Base-by-base conservation (phyloP, 768 basidiomycete species). In the Paxillus ammoniavirescens region DNA sequence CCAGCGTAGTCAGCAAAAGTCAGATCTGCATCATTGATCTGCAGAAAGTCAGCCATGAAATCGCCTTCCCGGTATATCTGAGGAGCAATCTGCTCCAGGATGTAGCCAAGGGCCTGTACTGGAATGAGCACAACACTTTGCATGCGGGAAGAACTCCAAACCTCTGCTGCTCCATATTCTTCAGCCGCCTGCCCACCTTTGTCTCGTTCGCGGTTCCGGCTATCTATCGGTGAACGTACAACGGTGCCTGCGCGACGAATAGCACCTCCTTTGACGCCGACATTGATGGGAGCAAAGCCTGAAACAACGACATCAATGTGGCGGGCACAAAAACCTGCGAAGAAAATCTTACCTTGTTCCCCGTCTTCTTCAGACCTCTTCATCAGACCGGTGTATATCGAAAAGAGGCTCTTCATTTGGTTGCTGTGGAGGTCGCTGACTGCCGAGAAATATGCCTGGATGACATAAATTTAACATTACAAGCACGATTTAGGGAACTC, bases 1-100 rank as follows among this genome's bases (percentile, higher is more conserved):
- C 85, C 84, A 83, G 93, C 91, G 61, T 96, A 93, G 72, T 98
- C 96, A 13, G 96, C 96, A 69, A 93, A 98, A 1, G 96, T 97
- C 13, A 93, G 78, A 15, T 84, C 84, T 18, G 84, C 81, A 56
- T 95, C 89, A 57, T 93, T 92, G 66, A 97, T 89, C 65, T 94
- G 93, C 45, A 98, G 74, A 71, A 98, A 98, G 62, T 94, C 90
- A 8, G 87, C 82, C 56, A 97, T 84, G 71, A 97, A 98, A 31
- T 86, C 86, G 61, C 89, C 85, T 72, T 98, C 95, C 10, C 80
- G 81, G 55, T 87, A 84, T n/a, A 97, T 79, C 52, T 85, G 77
- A 4, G 82, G 81, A 0, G 83, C 78, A 17, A 97, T 78, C 65
- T 92, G 87, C 48, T 89, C 86, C 9, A 98, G 72, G 17, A 90